Evolutionary conservation across 257 asterid species (phyloP), one percentile per base, ranked within the genome.

Genomic region (Primulina tabacum): DNA sequence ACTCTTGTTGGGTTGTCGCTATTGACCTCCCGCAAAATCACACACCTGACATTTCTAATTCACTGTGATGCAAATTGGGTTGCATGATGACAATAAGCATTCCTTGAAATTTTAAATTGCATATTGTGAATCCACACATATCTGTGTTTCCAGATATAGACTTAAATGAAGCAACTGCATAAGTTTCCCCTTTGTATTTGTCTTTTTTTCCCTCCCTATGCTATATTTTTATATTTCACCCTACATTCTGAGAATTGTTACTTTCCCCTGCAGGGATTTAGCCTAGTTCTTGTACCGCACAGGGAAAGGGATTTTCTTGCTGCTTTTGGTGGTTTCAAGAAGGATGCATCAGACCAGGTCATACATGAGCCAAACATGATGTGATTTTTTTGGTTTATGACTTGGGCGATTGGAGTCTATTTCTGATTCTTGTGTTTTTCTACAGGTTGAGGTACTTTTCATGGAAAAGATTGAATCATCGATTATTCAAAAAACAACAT

Each of bases 271-370:
- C 90, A 94, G 99, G 99, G 97, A 64, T 94, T 91, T 74, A 94
- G 99, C 80, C 96, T 94, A 3, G 96, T 88, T 58, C 95, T 86
- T 60, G 94, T 89, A 82, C 99, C 89, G 75, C 96, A 89, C 60
- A 89, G 86, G 72, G 97, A 94, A 79, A 86, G 89, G 78, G 96
- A 91, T 83, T 89, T 87, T 79, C 97, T 94, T 74, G 96, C 91
- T 73, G 95, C 97, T 76, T 94, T 94, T 82, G 99, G 99, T 73
- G 99, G 99, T 60, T 76, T 82, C 78, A 94, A 85, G 88, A 94
- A 94, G 79, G 99, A 94, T 77, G 93, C 92, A 73, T 85, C 97
- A 58, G 84, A 89, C 80, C 95, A 91, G 97, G 99, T 91, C 68
- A 81, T 64, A 30, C 52, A 57, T 57, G 75, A 40, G 66, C 58